Base-by-base conservation (phyloP, 2,329 filamentous ascomycete genomes). In the Sarocladiaceae sp. region DNA sequence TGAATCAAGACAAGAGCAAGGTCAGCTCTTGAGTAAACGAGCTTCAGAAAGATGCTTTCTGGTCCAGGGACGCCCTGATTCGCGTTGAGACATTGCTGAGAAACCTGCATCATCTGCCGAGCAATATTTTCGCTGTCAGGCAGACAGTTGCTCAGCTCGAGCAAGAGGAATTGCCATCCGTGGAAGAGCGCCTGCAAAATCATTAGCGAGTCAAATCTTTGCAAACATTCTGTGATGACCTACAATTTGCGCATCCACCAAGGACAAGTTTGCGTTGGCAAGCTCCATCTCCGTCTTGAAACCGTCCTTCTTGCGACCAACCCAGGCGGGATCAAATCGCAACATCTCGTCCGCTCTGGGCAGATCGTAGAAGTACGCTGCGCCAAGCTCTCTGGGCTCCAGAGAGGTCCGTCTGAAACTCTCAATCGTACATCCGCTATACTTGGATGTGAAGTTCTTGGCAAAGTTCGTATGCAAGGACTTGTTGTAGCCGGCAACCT, bases 191-290 rank as follows among this genome's bases (percentile, higher is more conserved):
- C 78, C 83, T 88, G 55, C n/a, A n/a, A 10, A 12, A 26, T 10
- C n/a, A 26, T 13, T 13, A 9, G 46, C 58, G 47, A 60, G 53
- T 32, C 4, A 31, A 41, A 18, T 6, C 7, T 3, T 33, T 19
- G 24, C 6, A 20, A 43, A 9, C 13, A 13, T 29, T 7, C 26
- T 29, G 26, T 29, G 26, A 13, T 18, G n/a, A 69, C 82, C 66
- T 71, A 87, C 82, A 51, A 93, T 83, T 67, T 98, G 89, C 19
- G 91, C 87, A 61, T 97, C 89, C 26, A 98, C 88, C 26, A 95
- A 72, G 19, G 90, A 95, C 43, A 98, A 63, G 62, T 98, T 97
- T 50, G 85, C 70, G 61, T 98, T 98, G 33, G 91, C 93, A 48
- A 82, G 81, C 55, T 83, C 78, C 65, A 98, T 83, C 59, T 98